Conservation (phyloP, 2,329 filamentous ascomycete genomes). For the Fusarium humuli region DNA sequence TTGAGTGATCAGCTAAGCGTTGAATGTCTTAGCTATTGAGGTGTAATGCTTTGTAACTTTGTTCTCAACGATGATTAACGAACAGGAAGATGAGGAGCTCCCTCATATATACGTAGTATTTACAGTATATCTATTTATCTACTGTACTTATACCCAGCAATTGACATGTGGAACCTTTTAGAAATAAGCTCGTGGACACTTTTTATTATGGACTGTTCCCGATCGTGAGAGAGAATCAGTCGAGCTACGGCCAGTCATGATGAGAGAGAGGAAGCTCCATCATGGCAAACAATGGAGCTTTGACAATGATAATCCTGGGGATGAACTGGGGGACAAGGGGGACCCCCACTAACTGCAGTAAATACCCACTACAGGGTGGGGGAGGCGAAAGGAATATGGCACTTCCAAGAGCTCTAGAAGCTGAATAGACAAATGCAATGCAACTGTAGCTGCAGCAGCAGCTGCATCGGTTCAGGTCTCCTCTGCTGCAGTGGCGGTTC, state of each 20-base stretch:
- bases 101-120: neutral
- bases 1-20: conserved; percentile 2
- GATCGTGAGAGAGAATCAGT: neutral
- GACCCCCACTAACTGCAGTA: conserved; percentile 25
- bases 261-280: conserved; percentile 33
- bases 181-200: conserved; percentile 34
- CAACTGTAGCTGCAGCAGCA: neutral
- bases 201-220: conserved; percentile 22
- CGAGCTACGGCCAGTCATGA: conserved; percentile 29
- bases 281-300: conserved; percentile 33
- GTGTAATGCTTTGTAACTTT: conserved; percentile 18
- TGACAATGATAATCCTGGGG: conserved; percentile 21
- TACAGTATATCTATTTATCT: neutral
- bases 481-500: neutral
- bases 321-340: conserved; percentile 15
- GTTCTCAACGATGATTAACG: conserved; percentile 18
- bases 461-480: neutral
- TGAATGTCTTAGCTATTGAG: conserved; percentile 14
- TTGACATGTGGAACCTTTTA: conserved; percentile 11
- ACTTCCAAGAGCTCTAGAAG: conserved; percentile 11
- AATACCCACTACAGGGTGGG: conserved; percentile 38
- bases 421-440: conserved; percentile 3
- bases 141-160: neutral
- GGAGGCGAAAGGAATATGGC: conserved; percentile 22
- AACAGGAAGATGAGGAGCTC: neutral